Evolutionary conservation across 495 filamentous ascomycete genomes (phyloP).

Genomic region (Delitschia confertaspora): DNA sequence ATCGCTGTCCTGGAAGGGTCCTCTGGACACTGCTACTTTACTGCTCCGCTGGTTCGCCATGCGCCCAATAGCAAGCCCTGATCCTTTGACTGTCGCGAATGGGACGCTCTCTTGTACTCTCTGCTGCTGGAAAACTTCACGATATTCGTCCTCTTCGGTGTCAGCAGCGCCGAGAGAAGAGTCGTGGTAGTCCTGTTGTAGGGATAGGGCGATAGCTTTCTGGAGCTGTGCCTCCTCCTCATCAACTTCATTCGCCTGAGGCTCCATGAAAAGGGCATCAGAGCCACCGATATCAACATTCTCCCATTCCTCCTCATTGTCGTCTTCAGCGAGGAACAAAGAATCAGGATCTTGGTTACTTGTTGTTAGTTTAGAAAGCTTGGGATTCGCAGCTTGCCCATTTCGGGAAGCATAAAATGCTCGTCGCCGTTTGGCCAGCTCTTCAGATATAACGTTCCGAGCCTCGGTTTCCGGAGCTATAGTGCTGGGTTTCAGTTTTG

Average conservation of each 20-base stretch:
- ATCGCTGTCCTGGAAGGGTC: conserved; percentile 36
- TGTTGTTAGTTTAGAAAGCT: conserved; percentile 15
- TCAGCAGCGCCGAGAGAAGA: conserved; percentile 28
- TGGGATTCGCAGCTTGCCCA: conserved; percentile 15
- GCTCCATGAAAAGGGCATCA: conserved; percentile 39
- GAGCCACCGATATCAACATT: conserved; percentile 20
- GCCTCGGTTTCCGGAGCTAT: conserved; percentile 15
- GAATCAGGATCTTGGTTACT: conserved; percentile 39
- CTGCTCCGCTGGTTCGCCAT: conserved; percentile 55
- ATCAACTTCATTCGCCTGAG: conserved; percentile 3
- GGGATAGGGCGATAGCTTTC: conserved; percentile 74
- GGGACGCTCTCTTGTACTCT: conserved; percentile 46
- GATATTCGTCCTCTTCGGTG: conserved; percentile 40
- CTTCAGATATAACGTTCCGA: conserved; percentile 31
- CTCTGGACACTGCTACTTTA: conserved; percentile 42
- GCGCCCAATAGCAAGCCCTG: conserved; percentile 50
- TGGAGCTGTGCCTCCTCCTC: conserved; percentile 71
- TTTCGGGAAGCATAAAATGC: conserved; percentile 39
- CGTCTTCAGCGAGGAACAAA: conserved; percentile 54
- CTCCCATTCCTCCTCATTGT: conserved; percentile 32
- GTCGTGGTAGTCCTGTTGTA: conserved; percentile 37
- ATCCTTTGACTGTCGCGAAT: conserved; percentile 37
- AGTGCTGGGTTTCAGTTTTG: conserved; percentile 41
- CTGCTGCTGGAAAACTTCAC: conserved; percentile 41
- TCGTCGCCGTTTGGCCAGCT: conserved; percentile 38